phyloP scores from a whole-genome alignment of 768 basidiomycete species.

The Amanita muscaria region DNA sequence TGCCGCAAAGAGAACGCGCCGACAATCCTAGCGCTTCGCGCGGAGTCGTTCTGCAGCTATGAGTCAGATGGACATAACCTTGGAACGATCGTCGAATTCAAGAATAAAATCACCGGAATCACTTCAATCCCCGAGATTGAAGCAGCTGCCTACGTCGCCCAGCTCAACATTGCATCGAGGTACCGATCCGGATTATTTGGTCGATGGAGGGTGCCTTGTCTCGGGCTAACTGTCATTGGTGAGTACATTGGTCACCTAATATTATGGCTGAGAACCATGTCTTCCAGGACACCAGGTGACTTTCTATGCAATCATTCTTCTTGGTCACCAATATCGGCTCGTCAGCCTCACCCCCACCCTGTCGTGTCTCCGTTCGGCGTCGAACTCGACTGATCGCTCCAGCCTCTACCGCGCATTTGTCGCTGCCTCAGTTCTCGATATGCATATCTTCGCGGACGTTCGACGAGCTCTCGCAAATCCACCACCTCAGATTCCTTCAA shows the following conservation, averaged over 20 bases:
- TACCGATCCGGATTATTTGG: conserved; percentile 2
- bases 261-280: conserved; percentile 4
- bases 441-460: conserved; percentile 9
- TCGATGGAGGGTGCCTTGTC: conserved; percentile 13
- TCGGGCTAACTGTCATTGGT: conserved; percentile 13
- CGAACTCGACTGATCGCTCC: conserved; percentile 11
- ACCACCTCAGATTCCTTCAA: neutral
- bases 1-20: conserved; percentile 1
- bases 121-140: conserved; percentile 9
- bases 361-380: conserved; percentile 14
- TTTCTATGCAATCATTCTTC: conserved; percentile 14
- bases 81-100: conserved; percentile 8
- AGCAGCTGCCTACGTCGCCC: conserved; percentile 6
- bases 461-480: neutral
- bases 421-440: conserved; percentile 14
- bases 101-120: conserved; percentile 7
- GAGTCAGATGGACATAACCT: conserved; percentile 6
- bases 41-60: conserved; percentile 2
- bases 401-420: conserved; percentile 14
- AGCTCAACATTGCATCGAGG: conserved; percentile 1
- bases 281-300: conserved; percentile 10
- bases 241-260: conserved; percentile 1
- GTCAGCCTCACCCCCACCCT: conserved; percentile 15
- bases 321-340: conserved; percentile 14
- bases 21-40: conserved; percentile 3